phyloP scores from a whole-genome alignment of 805 yeast genomes.

The Yarrowia sp. region DNA sequence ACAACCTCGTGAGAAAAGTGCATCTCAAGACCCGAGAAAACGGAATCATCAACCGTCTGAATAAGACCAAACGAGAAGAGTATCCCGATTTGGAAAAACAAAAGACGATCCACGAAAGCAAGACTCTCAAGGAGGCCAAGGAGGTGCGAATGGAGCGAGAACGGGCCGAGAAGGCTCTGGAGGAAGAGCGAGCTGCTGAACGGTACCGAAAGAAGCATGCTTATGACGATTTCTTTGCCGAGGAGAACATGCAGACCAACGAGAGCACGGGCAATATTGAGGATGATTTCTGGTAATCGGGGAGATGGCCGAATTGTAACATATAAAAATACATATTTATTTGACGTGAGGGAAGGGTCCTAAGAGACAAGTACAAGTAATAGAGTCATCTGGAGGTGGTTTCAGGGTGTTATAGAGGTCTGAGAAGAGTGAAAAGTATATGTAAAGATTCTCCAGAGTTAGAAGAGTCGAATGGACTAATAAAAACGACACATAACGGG shows the following conservation, averaged over 20 bases:
- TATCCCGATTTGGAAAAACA: conserved; percentile 48
- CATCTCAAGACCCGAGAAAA: conserved; percentile 58
- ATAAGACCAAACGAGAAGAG: conserved; percentile 61
- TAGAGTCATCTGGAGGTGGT: no score
- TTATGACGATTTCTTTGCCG: conserved; percentile 51
- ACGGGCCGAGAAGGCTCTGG: conserved; percentile 44
- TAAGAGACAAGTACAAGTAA: no score
- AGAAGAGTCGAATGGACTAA: no score
- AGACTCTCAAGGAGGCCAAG: conserved; percentile 34
- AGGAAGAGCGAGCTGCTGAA: conserved; percentile 28
- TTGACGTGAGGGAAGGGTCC: neutral
- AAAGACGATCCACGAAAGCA: conserved; percentile 44
- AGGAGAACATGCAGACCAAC: conserved; percentile 45
- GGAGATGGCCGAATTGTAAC: neutral
- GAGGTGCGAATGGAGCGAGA: conserved; percentile 41
- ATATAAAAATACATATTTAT: conserved; percentile 7
- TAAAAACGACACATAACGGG: no score
- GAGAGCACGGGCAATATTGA: conserved; percentile 47
- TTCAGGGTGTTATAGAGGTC: no score
- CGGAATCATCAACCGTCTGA: conserved; percentile 57
- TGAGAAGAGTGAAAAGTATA: no score
- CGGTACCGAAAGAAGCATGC: conserved; percentile 42
- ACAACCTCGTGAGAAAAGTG: conserved; percentile 51
- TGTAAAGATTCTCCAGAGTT: no score
- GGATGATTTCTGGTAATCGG: conserved; percentile 40